Evolutionary conservation across 352 stramenopile genomes (phyloP).

Genomic region (Plasmopara viticola): DNA sequence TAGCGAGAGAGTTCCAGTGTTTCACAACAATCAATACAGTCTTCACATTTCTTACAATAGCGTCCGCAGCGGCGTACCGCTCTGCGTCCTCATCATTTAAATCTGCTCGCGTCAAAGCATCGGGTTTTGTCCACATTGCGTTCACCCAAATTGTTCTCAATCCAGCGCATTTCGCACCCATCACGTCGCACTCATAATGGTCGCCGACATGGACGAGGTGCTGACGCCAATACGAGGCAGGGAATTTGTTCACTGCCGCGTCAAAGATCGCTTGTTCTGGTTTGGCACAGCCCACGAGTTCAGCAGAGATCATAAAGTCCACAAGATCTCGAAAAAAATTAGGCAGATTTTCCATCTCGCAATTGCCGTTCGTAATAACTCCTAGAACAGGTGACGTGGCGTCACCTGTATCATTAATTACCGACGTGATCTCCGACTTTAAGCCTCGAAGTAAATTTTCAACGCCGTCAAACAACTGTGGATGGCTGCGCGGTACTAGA

Average conservation of each 20-base stretch:
- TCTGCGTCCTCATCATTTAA: conserved; percentile 26
- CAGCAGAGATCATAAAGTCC: conserved; percentile 48
- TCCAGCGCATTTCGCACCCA: conserved; percentile 53
- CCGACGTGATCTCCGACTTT: conserved; percentile 18
- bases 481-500: conserved; percentile 45
- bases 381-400: conserved; percentile 22
- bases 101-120: conserved; percentile 29
- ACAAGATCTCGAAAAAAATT: conserved; percentile 36
- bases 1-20: conserved; percentile 35
- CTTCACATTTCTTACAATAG: conserved; percentile 50
- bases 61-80: conserved; percentile 39
- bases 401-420: not conserved
- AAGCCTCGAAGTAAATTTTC: conserved; percentile 41
- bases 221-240: conserved; percentile 15
- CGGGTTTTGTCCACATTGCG: conserved; percentile 31
- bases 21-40: conserved; percentile 36
- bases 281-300: conserved; percentile 43
- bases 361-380: conserved; percentile 78
- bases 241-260: conserved; percentile 36
- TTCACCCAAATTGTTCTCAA: conserved; percentile 68
- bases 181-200: conserved; percentile 67
- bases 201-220: conserved; percentile 70
- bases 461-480: conserved; percentile 54
- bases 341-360: conserved; percentile 37
- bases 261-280: conserved; percentile 50